Evolutionary conservation across 257 asterid species (phyloP).

Genomic region (Rhazya stricta): DNA sequence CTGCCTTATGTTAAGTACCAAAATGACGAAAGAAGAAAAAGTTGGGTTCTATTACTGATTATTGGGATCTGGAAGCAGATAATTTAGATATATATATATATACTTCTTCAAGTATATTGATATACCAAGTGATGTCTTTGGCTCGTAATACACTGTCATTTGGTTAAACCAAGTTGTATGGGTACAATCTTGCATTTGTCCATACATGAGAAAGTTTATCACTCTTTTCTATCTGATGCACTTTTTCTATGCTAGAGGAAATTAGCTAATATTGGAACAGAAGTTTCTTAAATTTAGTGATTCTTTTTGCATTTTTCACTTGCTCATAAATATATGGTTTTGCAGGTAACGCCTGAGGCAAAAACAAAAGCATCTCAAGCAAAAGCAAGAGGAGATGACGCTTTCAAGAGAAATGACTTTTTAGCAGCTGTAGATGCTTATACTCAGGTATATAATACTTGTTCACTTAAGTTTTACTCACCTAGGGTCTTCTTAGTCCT

Average conservation of each 20-base stretch:
- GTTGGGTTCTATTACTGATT: background rate
- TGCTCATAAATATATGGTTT: conserved; percentile 7
- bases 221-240: background rate
- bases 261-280: background rate
- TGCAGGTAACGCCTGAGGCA: conserved; percentile 75
- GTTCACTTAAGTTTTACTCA: background rate
- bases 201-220: background rate
- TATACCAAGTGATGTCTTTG: background rate
- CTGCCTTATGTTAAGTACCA: background rate
- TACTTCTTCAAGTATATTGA: background rate
- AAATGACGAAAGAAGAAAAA: background rate
- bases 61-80: background rate
- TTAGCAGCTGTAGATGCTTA: conserved; percentile 76
- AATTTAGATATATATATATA: background rate
- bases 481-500: background rate
- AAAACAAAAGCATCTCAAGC: conserved; percentile 83
- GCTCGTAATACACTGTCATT: background rate
- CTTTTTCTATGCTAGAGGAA: background rate
- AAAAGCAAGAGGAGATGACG: conserved; percentile 76
- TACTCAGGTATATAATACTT: conserved; percentile 59
- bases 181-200: background rate
- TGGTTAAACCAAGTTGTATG: background rate
- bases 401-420: conserved; percentile 67
- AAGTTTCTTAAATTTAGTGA: background rate
- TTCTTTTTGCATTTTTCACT: background rate